Conservation (phyloP, 139 green algal genomes). For the Coelastrella sp. region DNA sequence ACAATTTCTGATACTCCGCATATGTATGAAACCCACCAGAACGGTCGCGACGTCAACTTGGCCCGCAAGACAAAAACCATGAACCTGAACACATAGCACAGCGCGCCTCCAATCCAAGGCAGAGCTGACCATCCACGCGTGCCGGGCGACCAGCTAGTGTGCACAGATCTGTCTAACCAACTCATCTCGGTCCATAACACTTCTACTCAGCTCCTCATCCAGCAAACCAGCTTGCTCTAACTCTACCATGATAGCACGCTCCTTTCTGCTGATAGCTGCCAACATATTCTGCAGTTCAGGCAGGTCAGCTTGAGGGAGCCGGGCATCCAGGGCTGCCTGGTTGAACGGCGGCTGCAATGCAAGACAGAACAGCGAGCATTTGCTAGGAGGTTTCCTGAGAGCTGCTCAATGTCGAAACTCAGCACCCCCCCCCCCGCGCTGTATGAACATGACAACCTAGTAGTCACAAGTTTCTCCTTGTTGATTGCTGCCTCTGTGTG, state of each 20-base stretch:
- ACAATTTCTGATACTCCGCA: too few relatives aligned
- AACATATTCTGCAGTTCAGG: slow-evolving; percentile 32
- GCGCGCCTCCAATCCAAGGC: too few relatives aligned
- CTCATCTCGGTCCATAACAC: slow-evolving; percentile 31
- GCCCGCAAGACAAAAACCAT: too few relatives aligned
- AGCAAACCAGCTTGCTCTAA: slow-evolving; percentile 25
- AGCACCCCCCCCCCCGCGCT: too few relatives aligned
- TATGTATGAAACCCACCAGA: too few relatives aligned
- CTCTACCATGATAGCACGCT: slow-evolving; percentile 42
- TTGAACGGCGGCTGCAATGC: slow-evolving; percentile 15
- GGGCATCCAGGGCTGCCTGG: slow-evolving; percentile 9
- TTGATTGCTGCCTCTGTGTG: too few relatives aligned
- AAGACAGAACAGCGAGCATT: not conserved
- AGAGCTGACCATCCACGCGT: too few relatives aligned
- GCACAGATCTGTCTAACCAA: slow-evolving; percentile 26
- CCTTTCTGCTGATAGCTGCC: slow-evolving; percentile 23
- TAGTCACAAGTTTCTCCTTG: too few relatives aligned
- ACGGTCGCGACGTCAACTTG: too few relatives aligned
- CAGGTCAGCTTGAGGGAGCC: slow-evolving; percentile 14
- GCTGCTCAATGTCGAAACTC: not conserved
- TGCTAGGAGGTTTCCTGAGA: not conserved
- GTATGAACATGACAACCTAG: too few relatives aligned
- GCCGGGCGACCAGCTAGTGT: not conserved
- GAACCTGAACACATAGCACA: too few relatives aligned
- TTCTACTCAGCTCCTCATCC: slow-evolving; percentile 24